Evolutionary conservation across 2,329 filamentous ascomycete species (phyloP).

Genomic region (Hymenoscyphus fructigenus): DNA sequence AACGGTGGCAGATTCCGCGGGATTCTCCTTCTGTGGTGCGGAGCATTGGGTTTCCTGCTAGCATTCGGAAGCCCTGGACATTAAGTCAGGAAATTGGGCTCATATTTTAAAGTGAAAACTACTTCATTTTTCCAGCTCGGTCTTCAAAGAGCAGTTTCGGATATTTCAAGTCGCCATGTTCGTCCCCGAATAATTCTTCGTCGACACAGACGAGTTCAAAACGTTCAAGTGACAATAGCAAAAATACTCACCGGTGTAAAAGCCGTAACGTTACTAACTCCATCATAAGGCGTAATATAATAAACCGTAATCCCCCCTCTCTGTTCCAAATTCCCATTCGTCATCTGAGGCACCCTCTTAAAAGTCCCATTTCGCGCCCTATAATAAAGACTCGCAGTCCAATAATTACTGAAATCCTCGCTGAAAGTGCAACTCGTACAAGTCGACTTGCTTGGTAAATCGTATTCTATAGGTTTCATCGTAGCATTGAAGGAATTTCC

Average conservation of each 20-base stretch:
- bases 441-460: conserved; percentile 31
- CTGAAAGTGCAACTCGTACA: conserved; percentile 37
- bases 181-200: no score
- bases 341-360: conserved; percentile 29
- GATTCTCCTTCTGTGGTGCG: conserved; percentile 14
- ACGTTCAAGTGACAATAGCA: background rate
- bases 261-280: background rate
- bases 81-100: background rate
- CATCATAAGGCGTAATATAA: conserved; percentile 26
- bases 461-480: conserved; percentile 34
- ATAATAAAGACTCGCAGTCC: conserved; percentile 35
- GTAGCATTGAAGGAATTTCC: conserved; percentile 42
- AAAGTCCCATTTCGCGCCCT: conserved; percentile 34
- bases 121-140: conserved; percentile 28
- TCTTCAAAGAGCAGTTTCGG: background rate
- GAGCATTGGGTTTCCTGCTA: conserved; percentile 55
- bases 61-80: conserved; percentile 61
- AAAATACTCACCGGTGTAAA: conserved; percentile 4
- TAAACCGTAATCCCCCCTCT: conserved; percentile 41
- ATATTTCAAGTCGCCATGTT: no score
- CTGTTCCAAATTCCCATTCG: conserved; percentile 32
- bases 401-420: conserved; percentile 39
- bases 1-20: conserved; percentile 15
- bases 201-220: background rate
- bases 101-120: no score